Evolutionary conservation across 371 early-diverging fungal species (phyloP), one percentile per base, ranked within the genome.

Genomic region (Mucor piriformis): DNA sequence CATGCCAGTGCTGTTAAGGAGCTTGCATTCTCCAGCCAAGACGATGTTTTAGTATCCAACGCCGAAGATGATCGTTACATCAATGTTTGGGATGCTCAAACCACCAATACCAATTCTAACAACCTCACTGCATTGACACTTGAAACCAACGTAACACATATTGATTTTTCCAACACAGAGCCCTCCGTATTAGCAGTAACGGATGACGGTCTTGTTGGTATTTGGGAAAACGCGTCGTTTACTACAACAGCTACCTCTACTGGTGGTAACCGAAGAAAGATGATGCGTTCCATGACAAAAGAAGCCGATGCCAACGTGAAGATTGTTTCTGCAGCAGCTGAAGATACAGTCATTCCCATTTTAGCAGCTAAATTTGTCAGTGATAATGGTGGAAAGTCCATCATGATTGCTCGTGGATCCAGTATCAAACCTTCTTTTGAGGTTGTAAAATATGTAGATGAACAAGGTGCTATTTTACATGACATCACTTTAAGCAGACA

Each of bases 1-100:
- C 25, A 93, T 61, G 92, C 91, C 7, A 84, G 87, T 37, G 68
- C 71, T 16, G 79, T 91, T 35, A 83, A 76, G 15, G 74, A 79
- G 44, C 64, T 88, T 27, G 61, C 73, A 8, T 88, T 91, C 56
- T 81, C 86, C 7, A 66, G 73, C 21, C 74, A 85, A 53, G 87
- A 84, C 43, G 79, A 79, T 64, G 64, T 82, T 6, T 73, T 82
- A 51, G 78, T 88, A 12, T 88, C 92, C 2, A 77, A 79, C 29
- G 92, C 92, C 2, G 83, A 84, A 54, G 83, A 90, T 54, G 94
- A 93, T 70, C 83, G 92, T 6, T 88, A 86, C 63, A 74, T 92
- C 24, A 85, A 88, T 64, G 85, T 91, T 12, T 93, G 91, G 92
- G 86, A 88, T 52, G 81, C 82, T 43, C 77, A 79, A n/a, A 59